Evolutionary conservation across 148 eudicot genomes (phyloP).

Genomic region (Cornus suecica): DNA sequence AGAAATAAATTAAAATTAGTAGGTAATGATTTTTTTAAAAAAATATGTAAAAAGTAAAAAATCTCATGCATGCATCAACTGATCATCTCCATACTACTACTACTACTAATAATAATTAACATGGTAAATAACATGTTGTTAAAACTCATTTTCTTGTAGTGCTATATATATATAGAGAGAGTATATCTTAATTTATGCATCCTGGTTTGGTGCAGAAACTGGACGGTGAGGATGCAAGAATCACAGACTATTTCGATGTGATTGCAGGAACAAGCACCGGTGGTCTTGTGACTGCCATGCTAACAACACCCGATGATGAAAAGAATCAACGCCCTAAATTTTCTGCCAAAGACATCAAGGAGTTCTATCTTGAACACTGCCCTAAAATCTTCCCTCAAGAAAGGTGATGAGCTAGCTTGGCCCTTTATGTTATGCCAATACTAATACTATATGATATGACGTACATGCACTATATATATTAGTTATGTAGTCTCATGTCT

Average conservation of each 20-base stretch:
- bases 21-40: too few species aligned
- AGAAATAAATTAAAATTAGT: too few species aligned
- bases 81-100: neutral
- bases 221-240: neutral
- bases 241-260: neutral
- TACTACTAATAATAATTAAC: too few species aligned
- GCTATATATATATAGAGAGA: too few species aligned
- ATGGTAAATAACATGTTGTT: too few species aligned
- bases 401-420: neutral
- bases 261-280: neutral
- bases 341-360: neutral
- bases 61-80: neutral
- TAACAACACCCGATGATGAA: neutral
- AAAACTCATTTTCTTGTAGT: too few species aligned
- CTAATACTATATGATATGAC: too few species aligned
- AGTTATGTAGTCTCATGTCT: too few species aligned
- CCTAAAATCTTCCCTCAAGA: neutral
- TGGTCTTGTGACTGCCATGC: neutral
- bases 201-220: neutral
- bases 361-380: neutral
- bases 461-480: too few species aligned
- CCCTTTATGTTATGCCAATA: neutral
- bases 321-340: neutral
- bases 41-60: too few species aligned
- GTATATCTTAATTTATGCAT: neutral